A percentile compares a stretch with the other conserved stretches of the same genome.
phyloP scores from a whole-genome alignment of 1,284 basidiomycete species.

The Lentinus polychrous region DNA sequence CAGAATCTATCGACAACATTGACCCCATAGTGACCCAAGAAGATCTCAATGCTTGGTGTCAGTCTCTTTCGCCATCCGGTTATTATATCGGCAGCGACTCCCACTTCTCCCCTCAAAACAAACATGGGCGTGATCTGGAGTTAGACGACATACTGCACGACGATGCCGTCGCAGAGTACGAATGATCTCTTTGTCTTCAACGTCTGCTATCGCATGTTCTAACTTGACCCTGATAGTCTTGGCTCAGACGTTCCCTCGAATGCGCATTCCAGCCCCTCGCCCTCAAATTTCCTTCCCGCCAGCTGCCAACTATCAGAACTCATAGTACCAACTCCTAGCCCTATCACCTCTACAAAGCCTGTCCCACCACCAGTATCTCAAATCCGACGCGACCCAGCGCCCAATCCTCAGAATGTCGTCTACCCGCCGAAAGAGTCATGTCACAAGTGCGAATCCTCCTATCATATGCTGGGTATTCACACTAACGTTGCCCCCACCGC shows the following conservation, averaged over 20 bases:
- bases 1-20: slow-evolving; percentile 50
- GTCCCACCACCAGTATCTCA: slow-evolving; percentile 52
- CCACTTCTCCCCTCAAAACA: slow-evolving; percentile 14
- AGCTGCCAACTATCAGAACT: slow-evolving; percentile 5
- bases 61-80: slow-evolving; percentile 34
- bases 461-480: slow-evolving; percentile 6
- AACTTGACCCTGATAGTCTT: slow-evolving; percentile 7
- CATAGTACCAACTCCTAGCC: slow-evolving; percentile 8
- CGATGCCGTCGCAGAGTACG: slow-evolving; percentile 67
- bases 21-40: slow-evolving; percentile 42
- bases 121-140: slow-evolving; percentile 42
- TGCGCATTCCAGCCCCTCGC: slow-evolving; percentile 1
- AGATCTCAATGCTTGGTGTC: slow-evolving; percentile 56
- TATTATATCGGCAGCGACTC: slow-evolving; percentile 26
- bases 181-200: slow-evolving; percentile 13
- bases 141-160: slow-evolving; percentile 68
- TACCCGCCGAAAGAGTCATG: slow-evolving; percentile 67
- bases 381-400: slow-evolving; percentile 42
- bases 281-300: slow-evolving; percentile 6
- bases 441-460: slow-evolving; percentile 48
- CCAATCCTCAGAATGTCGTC: slow-evolving; percentile 49
- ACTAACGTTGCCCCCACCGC: slow-evolving; percentile 9
- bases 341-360: slow-evolving; percentile 37
- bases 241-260: slow-evolving; percentile 9
- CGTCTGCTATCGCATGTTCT: slow-evolving; percentile 8